Base-by-base conservation (phyloP, 2,329 filamentous ascomycete species). In the Nothomitra cinnamomea region DNA sequence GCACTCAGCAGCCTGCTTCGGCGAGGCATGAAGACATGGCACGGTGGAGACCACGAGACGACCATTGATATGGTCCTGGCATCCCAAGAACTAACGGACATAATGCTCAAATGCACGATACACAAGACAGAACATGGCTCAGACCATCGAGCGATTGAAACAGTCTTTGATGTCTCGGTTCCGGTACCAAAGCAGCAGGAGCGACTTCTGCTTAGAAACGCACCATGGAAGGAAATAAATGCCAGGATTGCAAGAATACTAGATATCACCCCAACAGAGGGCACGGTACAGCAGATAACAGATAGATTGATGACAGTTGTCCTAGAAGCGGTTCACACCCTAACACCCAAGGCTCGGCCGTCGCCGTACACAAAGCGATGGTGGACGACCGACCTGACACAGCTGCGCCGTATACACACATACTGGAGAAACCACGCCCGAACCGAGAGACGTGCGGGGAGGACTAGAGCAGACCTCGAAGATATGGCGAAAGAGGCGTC, bases 71-170 rank as follows among this genome's bases (percentile, higher is more conserved):
- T 38, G 35, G 35, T 38, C 35, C 35, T 38, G 15, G 15, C 57
- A 40, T 56, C 47, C 7, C 53, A 61, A 3, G 60, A 61, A 24
- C 47, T 64, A n/a, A 57, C 55, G 1, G 52, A 56, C 5, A 43
- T 45, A 15, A 52, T 59, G 17, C 45, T 58, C 15, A 56, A 55
- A 41, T 62, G 54, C 50, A 28, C 22, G 8, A 55, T 58, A 36
- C 40, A 58, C 48, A 13, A 43, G 63, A 69, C 35, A 38, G 35
- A 38, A 38, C 35, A 38, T 38, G 35, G 35, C 15, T 38, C 35
- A 38, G 35, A 38, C 41, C 58, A 68, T 52, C 24, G 57, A 1
- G 52, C 60, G 0, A 67, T 68, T 57, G 48, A 64, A 53, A 64
- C 60, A 0, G 53, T 61, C 2, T 66, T 67, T 45, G 57, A 66